Base-by-base conservation (phyloP, 2,329 filamentous ascomycete genomes). In the Aureobasidium lini region DNA sequence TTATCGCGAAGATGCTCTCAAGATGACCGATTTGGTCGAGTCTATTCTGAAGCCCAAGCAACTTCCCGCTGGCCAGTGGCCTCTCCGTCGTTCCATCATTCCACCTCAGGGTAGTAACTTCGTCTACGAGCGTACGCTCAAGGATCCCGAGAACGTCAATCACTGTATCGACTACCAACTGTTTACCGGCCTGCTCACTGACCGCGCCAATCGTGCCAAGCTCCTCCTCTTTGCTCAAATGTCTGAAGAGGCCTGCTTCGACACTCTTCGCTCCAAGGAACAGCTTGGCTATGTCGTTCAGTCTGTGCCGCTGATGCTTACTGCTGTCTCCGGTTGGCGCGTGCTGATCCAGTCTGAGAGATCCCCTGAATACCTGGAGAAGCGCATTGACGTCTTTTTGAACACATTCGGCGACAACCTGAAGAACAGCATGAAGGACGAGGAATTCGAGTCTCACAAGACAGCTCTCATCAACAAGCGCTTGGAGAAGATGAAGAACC, bases 241-340 rank as follows among this genome's bases (percentile, higher is more conserved):
- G 76, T 86, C 90, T 0, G 89, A 95, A 60, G 94, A 99, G 75
- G 92, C 92, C 4, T 88, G 88, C 8, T 99, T 97, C 70, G 90
- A 99, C 73, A 91, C 95, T 72, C 81, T 99, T 7, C 85, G 94
- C 52, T 97, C 94, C 44, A 96, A 97, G 74, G 93, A 99, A 72
- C 93, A 99, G 74, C 86, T 99, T 6, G 94, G 94, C 11, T 99
- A 99, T 67, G 89, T 99, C 57, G 93, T 99, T 0, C 96, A 93
- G 74, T 93, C 89, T 50, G 89, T 90, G 31, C 80, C 85, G 40
- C 81, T 82, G 56, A 84, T 88, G 59, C 77, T 84, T n/a, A 91
- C 88, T 0, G 93, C 88, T 0, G 87, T 90, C 67, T 70, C 72
- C 1, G 90, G 89, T 1, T 94, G 94, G 73, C 84, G 92, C 6